phyloP scores from a whole-genome alignment of 768 basidiomycete species.

The Multifurca ochricompacta region DNA sequence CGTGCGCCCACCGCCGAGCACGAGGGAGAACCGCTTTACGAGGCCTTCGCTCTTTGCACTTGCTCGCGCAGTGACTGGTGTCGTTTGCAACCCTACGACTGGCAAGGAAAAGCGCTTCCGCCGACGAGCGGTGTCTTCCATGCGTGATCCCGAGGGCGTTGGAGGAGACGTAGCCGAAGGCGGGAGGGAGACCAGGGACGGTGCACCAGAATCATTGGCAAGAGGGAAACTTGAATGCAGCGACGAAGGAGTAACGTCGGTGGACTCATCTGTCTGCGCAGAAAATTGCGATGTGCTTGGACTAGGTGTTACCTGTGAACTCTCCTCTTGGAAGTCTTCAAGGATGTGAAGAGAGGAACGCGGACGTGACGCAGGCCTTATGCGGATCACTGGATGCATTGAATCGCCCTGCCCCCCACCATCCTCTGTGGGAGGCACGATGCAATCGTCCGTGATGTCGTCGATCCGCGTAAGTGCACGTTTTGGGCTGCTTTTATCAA shows the following conservation, averaged over 20 bases:
- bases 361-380: slow-evolving; percentile 35
- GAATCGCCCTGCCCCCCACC: slow-evolving; percentile 14
- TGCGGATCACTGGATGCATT: slow-evolving; percentile 24
- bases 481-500: slow-evolving; percentile 28
- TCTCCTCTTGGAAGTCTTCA: slow-evolving; percentile 45
- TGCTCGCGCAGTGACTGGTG: slow-evolving; percentile 58
- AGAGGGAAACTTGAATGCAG: slow-evolving; percentile 17
- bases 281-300: slow-evolving; percentile 27
- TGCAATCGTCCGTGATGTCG: slow-evolving; percentile 11
- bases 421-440: neutral
- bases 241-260: slow-evolving; percentile 21
- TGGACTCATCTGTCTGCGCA: slow-evolving; percentile 22
- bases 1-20: slow-evolving; percentile 36
- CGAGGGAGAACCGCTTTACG: slow-evolving; percentile 51
- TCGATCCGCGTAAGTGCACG: slow-evolving; percentile 22
- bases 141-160: slow-evolving; percentile 24
- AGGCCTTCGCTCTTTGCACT: slow-evolving; percentile 30
- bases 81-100: slow-evolving; percentile 68
- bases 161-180: neutral
- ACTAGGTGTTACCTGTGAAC: slow-evolving; percentile 16
- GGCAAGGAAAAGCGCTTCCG: slow-evolving; percentile 69
- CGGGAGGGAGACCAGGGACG: neutral
- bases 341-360: slow-evolving; percentile 61
- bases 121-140: slow-evolving; percentile 55
- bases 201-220: slow-evolving; percentile 8